phyloP scores from a whole-genome alignment of 2,329 filamentous ascomycete species.

The Penicillium fuscoglaucum region DNA sequence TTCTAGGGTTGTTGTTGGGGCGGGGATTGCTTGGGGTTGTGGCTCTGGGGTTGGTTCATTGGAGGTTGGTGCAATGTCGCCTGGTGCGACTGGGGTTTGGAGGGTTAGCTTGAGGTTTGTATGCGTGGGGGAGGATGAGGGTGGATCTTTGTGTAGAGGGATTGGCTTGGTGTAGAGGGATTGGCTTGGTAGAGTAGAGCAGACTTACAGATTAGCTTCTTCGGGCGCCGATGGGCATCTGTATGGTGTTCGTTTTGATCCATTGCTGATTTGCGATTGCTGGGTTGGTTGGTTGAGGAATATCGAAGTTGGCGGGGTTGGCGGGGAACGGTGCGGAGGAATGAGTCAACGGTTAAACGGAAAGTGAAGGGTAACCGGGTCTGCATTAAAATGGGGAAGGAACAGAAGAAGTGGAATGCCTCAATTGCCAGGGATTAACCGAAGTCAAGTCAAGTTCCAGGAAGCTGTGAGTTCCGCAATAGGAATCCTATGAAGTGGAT shows the following conservation, averaged over 20 bases:
- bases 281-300: conserved; percentile 4
- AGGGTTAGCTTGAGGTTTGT: conserved; percentile 14
- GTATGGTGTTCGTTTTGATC: conserved; percentile 9
- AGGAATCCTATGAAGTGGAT: not conserved
- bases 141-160: not conserved
- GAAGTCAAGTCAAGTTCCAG: not conserved
- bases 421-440: not conserved
- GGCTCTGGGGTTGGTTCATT: conserved; percentile 18
- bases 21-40: conserved; percentile 8
- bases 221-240: conserved; percentile 33
- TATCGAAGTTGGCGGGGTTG: conserved; percentile 9
- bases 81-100: conserved; percentile 40
- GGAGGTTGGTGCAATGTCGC: conserved; percentile 38
- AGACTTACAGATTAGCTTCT: conserved; percentile 44
- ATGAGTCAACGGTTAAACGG: conserved; percentile 7
- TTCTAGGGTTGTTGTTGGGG: conserved; percentile 9
- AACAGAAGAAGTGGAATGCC: not conserved
- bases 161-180: not conserved
- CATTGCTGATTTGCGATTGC: conserved; percentile 11
- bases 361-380: not conserved
- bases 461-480: not conserved
- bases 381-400: not conserved
- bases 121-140: not conserved
- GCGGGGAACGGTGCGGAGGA: conserved; percentile 3
- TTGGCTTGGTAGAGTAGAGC: not conserved